phyloP scores from a whole-genome alignment of 2,329 filamentous ascomycete genomes.

The Allantophomopsis cytisporea region DNA sequence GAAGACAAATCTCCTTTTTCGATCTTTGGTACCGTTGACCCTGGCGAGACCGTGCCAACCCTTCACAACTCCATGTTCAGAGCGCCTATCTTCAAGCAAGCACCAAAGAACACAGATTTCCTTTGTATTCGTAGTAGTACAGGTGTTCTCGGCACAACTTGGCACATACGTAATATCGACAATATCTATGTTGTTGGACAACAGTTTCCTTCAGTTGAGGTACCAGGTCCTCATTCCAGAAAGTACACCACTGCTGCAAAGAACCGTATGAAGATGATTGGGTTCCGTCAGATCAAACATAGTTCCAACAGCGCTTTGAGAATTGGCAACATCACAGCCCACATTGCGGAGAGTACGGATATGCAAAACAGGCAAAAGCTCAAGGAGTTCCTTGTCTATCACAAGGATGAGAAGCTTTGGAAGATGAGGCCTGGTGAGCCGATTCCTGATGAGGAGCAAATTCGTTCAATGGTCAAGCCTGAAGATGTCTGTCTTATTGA shows the following conservation, averaged over 20 bases:
- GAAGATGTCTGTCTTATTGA: constrained; percentile 93
- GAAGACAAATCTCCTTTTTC: constrained; percentile 95
- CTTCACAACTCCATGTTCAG: constrained; percentile 93
- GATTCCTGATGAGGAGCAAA: constrained; percentile 65
- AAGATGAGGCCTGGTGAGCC: constrained; percentile 58
- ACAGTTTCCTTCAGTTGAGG: constrained; percentile 80
- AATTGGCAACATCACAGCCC: constrained; percentile 76
- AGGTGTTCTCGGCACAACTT: constrained; percentile 61
- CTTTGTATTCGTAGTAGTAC: constrained; percentile 74
- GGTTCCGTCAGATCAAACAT: constrained; percentile 75
- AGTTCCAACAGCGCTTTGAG: constrained; percentile 56
- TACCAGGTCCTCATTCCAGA: constrained; percentile 84
- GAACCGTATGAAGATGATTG: constrained; percentile 91
- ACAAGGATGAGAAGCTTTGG: constrained; percentile 78
- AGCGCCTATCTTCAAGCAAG: constrained; percentile 84
- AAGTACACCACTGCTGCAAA: constrained; percentile 97
- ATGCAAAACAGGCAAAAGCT: constrained; percentile 94
- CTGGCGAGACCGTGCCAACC: constrained; percentile 80
- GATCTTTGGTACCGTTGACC: constrained; percentile 84
- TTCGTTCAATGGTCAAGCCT: constrained; percentile 82
- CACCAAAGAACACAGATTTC: constrained; percentile 68
- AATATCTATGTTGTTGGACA: constrained; percentile 87
- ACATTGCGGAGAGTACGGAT: constrained; percentile 86
- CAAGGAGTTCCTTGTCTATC: constrained; percentile 89
- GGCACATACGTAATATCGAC: constrained; percentile 80